Conservation (phyloP, 1,139 yeast species). For the Entelexis paramagnoliae region DNA sequence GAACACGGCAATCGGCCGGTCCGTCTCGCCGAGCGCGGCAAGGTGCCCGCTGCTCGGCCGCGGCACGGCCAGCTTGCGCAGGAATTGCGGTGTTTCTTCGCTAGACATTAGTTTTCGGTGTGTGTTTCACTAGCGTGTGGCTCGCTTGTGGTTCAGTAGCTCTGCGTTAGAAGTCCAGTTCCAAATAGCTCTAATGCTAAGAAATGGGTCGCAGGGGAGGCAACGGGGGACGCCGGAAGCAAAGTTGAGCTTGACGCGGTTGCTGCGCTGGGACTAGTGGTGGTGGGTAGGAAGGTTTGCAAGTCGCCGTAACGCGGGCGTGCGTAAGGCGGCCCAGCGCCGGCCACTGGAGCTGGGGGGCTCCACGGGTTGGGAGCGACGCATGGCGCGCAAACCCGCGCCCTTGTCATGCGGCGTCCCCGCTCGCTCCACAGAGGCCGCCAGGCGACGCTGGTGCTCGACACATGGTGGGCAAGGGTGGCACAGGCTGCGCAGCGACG, state of each 20-base stretch:
- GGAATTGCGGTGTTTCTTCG: conserved; percentile 22
- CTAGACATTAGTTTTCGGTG: too few relatives aligned
- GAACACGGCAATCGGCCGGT: conserved; percentile 33
- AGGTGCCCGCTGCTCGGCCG: conserved; percentile 29
- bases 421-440: neutral
- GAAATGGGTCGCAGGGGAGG: too few relatives aligned
- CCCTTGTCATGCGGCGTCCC: neutral
- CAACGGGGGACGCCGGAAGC: too few relatives aligned
- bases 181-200: too few relatives aligned
- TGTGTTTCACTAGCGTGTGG: too few relatives aligned
- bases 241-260: too few relatives aligned
- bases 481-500: too few relatives aligned
- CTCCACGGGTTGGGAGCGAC: neutral
- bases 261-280: too few relatives aligned
- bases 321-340: neutral
- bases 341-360: too few relatives aligned
- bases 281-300: neutral
- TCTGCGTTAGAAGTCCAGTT: too few relatives aligned
- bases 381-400: neutral
- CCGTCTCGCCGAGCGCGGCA: conserved; percentile 27
- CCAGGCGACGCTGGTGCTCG: neutral
- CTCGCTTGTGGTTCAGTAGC: too few relatives aligned
- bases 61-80: conserved; percentile 27
- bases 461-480: too few relatives aligned
- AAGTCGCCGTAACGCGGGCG: neutral